Percentiles rank a stretch among this genome's conserved stretches.
phyloP scores from a whole-genome alignment of 164 flowering plant species.

The Macadamia integrifolia region DNA sequence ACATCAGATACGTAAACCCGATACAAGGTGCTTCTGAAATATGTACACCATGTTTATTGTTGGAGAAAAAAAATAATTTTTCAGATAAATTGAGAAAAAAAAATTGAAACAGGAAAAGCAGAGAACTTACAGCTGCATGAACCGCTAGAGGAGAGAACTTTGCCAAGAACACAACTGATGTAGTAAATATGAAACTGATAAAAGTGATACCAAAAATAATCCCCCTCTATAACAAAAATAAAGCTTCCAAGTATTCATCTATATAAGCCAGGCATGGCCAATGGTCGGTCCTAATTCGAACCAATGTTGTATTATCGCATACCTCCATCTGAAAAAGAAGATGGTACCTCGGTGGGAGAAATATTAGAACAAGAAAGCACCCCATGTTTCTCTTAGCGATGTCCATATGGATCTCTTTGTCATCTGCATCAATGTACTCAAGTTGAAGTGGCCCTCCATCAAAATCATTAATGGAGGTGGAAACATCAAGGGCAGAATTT shows the following conservation, averaged over 20 bases:
- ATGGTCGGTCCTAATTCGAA: conserved; percentile 89
- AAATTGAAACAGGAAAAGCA: not conserved
- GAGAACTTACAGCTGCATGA: not conserved
- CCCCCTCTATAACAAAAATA: conserved; percentile 40
- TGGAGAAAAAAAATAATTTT: too few relatives aligned
- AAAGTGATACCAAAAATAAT: not conserved
- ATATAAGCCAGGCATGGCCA: conserved; percentile 98
- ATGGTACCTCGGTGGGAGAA: conserved; percentile 92
- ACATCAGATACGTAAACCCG: too few relatives aligned
- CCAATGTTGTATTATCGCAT: conserved; percentile 63
- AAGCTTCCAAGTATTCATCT: conserved; percentile 92
- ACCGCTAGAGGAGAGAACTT: not conserved
- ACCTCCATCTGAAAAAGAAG: conserved; percentile 92
- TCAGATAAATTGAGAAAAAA: not conserved
- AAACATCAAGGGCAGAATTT: conserved; percentile 24
- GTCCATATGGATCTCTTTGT: conserved; percentile 23
- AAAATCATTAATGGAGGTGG: conserved; percentile 17
- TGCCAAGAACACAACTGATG: not conserved
- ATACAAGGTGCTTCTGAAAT: too few relatives aligned
- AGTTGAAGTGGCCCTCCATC: conserved; percentile 52
- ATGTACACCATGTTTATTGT: too few relatives aligned
- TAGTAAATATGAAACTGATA: not conserved
- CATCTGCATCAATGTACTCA: conserved; percentile 51
- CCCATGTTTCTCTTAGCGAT: conserved; percentile 57
- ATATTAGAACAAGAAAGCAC: conserved; percentile 57